Evolutionary conservation across 441 rosid genomes (phyloP), one percentile per base, ranked within the genome.

Genomic region (Sinapis alba): DNA sequence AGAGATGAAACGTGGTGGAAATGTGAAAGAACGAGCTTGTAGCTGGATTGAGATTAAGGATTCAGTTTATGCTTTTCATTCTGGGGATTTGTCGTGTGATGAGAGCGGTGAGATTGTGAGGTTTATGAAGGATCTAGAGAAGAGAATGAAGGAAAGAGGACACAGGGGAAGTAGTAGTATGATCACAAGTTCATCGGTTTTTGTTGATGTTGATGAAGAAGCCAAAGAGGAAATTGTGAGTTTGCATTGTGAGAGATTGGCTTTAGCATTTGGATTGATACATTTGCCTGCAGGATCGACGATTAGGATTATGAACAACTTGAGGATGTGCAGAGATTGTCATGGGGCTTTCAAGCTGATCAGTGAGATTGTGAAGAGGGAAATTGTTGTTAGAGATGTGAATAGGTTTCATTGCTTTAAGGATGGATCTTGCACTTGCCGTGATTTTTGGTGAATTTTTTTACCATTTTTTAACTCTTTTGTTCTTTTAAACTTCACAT

Each of bases 21-120:
- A 88, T 70, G 56, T 62, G 78, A 91, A 91, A 84, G 90, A 86
- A 78, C 87, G 92, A 0, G 97, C 94, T 21, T 86, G 92, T 84
- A 90, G 96, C 77, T 90, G 98, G 97, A 61, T 93, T 10, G 96
- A 93, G 82, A 79, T 83, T 27, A 85, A 75, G 76, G 87, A 83
- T 21, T 72, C 75, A 8, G 78, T 81, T 0, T 87, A 81, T 2
- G 75, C 78, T 34, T 89, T 93, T 73, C 82, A 85, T 12, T 89
- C 89, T 1, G 92, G 98, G 18, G 84, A 89, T 71, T 20, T 83
- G 19, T 82, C 81, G 1, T 79, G 82, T 41, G 86, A 82, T 16
- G 80, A 82, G 62, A 83, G 79, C 43, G 24, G 74, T 16, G 90
- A 86, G 77, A 74, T 87, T n/a, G 13, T 81, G 65, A 75, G 64